Conservation (phyloP, 192 early-diverging fungal species). For the Ambispora gerdemannii region DNA sequence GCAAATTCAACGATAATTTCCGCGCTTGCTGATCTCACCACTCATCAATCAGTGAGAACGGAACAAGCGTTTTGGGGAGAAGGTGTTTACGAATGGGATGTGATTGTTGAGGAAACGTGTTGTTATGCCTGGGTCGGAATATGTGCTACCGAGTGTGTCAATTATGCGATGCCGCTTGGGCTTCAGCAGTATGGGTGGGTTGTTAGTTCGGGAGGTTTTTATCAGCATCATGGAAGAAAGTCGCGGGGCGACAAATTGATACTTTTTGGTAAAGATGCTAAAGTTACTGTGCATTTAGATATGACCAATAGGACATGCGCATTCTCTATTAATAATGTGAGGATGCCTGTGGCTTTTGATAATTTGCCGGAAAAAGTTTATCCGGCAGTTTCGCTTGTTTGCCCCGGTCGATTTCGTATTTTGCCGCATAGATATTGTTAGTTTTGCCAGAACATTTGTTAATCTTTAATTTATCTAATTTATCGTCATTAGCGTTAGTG, state of each 20-base stretch:
- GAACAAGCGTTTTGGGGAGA: not conserved
- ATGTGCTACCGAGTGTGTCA: not conserved
- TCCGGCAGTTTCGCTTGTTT: slow-evolving; percentile 18
- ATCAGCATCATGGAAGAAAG: not conserved
- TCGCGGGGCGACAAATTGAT: not conserved
- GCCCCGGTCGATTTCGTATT: not conserved
- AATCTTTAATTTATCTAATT: too few species aligned
- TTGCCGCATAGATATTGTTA: not conserved
- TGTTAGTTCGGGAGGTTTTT: not conserved
- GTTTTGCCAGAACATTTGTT: too few species aligned
- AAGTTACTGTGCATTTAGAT: slow-evolving; percentile 23
- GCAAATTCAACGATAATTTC: too few species aligned
- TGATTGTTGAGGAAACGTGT: slow-evolving; percentile 3
- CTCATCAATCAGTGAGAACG: not conserved
- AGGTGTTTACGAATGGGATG: slow-evolving; percentile 5
- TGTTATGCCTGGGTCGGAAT: slow-evolving; percentile 1
- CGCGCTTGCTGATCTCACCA: too few species aligned
- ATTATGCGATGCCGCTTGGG: slow-evolving; percentile 7
- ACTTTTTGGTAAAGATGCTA: not conserved
- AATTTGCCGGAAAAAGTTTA: slow-evolving; percentile 20
- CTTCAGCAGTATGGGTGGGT: not conserved
- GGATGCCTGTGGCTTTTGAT: not conserved
- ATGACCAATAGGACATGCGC: slow-evolving; percentile 6
- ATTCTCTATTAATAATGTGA: slow-evolving; percentile 14
- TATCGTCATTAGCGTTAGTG: too few species aligned